phyloP scores from a whole-genome alignment of 2,329 filamentous ascomycete genomes.

The Cadophora sp. region DNA sequence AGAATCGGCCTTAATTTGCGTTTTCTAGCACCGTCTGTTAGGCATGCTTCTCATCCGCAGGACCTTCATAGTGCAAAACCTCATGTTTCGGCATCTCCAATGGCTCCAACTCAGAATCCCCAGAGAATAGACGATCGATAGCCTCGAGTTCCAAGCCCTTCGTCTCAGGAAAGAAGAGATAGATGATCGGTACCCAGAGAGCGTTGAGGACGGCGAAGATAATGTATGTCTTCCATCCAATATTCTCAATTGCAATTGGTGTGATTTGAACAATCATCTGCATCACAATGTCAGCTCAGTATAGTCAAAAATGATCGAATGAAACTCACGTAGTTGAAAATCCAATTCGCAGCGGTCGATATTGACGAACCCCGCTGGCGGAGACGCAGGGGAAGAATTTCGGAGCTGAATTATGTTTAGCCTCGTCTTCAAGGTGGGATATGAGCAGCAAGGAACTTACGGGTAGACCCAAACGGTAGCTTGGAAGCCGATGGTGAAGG shows the following conservation, averaged over 20 bases:
- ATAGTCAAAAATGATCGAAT: neutral
- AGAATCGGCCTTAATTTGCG: no score
- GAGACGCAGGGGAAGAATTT: slow-evolving; percentile 63
- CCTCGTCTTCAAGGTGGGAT: no score
- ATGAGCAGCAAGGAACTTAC: neutral
- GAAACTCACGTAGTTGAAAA: slow-evolving; percentile 53
- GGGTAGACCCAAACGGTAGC: slow-evolving; percentile 67
- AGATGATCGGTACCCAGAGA: slow-evolving; percentile 57
- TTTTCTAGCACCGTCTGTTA: neutral
- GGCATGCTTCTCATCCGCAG: neutral
- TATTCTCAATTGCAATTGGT: slow-evolving; percentile 47
- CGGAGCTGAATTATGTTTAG: slow-evolving; percentile 46
- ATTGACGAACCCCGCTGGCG: slow-evolving; percentile 67
- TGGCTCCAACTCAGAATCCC: slow-evolving; percentile 12
- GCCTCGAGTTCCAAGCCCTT: slow-evolving; percentile 70
- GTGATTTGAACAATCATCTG: slow-evolving; percentile 55
- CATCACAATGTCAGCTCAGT: neutral
- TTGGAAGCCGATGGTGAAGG: slow-evolving; percentile 66
- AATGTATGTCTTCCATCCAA: slow-evolving; percentile 51
- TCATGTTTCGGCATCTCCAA: slow-evolving; percentile 2
- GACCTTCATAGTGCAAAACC: neutral
- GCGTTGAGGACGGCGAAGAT: slow-evolving; percentile 45
- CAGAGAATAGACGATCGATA: slow-evolving; percentile 51
- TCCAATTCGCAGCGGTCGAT: slow-evolving; percentile 57
- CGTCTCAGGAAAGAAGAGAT: slow-evolving; percentile 70